Evolutionary conservation across 192 early-diverging fungal genomes (phyloP).

Genomic region (Spizellomyces sp.): DNA sequence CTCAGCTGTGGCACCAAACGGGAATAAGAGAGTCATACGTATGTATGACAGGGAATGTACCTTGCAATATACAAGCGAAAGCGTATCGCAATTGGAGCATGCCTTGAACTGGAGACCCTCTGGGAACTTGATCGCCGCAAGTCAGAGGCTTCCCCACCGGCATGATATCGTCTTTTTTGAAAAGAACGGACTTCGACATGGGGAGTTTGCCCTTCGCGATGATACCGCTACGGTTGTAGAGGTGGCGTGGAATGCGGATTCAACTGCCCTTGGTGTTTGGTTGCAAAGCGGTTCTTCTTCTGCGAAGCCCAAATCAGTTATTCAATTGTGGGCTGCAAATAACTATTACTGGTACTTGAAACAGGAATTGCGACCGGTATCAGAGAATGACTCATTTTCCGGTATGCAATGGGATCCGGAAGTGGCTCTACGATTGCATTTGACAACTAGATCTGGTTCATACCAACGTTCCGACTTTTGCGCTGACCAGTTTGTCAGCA

Average conservation of each 20-base stretch:
- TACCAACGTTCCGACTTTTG: slow-evolving; percentile 46
- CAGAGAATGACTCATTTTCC: slow-evolving; percentile 39
- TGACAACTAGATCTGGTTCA: slow-evolving; percentile 28
- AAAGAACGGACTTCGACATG: slow-evolving; percentile 91
- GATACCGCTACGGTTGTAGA: slow-evolving; percentile 52
- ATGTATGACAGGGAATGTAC: slow-evolving; percentile 86
- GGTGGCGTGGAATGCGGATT: slow-evolving; percentile 86
- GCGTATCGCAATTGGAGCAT: slow-evolving; percentile 76
- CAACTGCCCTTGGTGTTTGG: slow-evolving; percentile 80
- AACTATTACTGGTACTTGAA: slow-evolving; percentile 99
- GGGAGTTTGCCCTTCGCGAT: slow-evolving; percentile 83
- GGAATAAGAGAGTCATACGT: slow-evolving; percentile 64
- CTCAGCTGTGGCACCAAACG: slow-evolving; percentile 63
- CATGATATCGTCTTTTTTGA: slow-evolving; percentile 95
- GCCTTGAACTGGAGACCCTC: slow-evolving; percentile 79
- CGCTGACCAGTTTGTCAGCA: slow-evolving; percentile 44
- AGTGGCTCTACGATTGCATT: slow-evolving; percentile 62
- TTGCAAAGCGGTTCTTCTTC: slow-evolving; percentile 33
- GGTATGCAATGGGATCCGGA: slow-evolving; percentile 86
- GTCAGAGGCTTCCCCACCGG: slow-evolving; percentile 71
- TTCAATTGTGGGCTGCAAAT: slow-evolving; percentile 90
- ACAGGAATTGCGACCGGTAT: slow-evolving; percentile 69
- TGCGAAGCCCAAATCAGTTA: slow-evolving; percentile 29
- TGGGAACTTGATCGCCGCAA: slow-evolving; percentile 82
- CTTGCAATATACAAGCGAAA: slow-evolving; percentile 81